These are phyloP conservation scores for Lasiodiplodia sp. DNA, from an alignment of 2,329 filamentous ascomycete genomes.

Conservation along the genomic window DNA sequence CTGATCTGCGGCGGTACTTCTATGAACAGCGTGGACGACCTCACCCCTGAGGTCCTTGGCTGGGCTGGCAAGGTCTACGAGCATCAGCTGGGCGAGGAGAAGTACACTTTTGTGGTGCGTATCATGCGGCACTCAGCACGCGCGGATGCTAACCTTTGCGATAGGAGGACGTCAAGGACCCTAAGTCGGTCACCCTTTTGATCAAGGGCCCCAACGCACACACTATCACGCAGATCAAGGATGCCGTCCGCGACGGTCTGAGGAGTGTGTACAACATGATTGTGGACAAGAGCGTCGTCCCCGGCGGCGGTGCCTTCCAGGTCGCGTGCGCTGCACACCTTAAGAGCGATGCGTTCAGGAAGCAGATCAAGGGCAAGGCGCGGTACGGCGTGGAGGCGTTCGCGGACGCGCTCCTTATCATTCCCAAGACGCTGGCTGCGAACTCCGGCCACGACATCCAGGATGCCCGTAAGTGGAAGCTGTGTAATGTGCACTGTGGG, in stretches of 20 bases:
- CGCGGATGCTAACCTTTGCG: constrained; percentile 35
- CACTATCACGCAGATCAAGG: constrained; percentile 95
- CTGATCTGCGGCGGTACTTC: constrained; percentile 89
- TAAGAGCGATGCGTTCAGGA: constrained; percentile 83
- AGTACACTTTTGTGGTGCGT: constrained; percentile 85
- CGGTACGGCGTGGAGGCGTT: constrained; percentile 96
- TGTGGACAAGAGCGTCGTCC: constrained; percentile 95
- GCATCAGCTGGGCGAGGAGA: constrained; percentile 96
- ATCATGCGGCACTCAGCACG: background rate
- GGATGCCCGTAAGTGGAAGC: constrained; percentile 76
- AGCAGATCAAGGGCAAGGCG: constrained; percentile 95
- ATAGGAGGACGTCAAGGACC: constrained; percentile 92
- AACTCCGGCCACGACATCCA: constrained; percentile 98
- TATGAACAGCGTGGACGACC: constrained; percentile 95
- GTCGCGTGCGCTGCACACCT: constrained; percentile 89
- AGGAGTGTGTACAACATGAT: constrained; percentile 99
- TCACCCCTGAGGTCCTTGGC: constrained; percentile 85
- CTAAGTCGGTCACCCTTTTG: constrained; percentile 95
- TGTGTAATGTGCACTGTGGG: background rate
- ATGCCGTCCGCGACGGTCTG: constrained; percentile 93
- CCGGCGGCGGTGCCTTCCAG: constrained; percentile 94
- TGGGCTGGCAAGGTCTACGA: constrained; percentile 98
- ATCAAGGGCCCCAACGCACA: constrained; percentile 98
- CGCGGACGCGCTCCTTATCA: constrained; percentile 90
- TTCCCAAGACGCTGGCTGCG: constrained; percentile 95